Percentiles rank a stretch among this genome's conserved stretches.
Evolutionary conservation across 306 rosid genomes (phyloP).

Genomic region (Casuarina glauca): DNA sequence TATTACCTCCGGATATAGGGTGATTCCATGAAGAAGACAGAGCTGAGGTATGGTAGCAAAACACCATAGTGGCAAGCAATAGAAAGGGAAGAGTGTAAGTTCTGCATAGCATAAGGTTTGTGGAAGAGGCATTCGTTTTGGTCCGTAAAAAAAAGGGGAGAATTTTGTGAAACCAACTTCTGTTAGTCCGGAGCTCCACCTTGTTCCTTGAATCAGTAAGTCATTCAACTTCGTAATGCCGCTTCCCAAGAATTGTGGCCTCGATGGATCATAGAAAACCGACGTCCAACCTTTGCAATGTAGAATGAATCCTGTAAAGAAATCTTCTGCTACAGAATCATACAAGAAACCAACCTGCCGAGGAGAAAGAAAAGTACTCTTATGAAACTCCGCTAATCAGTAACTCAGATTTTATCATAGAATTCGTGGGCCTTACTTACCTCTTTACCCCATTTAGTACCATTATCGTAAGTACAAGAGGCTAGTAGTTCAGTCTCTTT

Average conservation of each 20-base stretch:
- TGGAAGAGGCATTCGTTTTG: conserved; percentile 41
- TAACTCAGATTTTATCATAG: background rate
- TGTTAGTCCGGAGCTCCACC: conserved; percentile 62
- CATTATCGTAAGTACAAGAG: too few species aligned
- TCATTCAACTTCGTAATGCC: conserved; percentile 61
- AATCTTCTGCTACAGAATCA: conserved; percentile 55
- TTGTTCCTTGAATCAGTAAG: conserved; percentile 54
- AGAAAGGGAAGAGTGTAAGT: conserved; percentile 30
- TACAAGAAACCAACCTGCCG: conserved; percentile 67
- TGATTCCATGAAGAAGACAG: conserved; percentile 51
- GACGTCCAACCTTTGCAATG: conserved; percentile 74
- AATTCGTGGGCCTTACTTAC: background rate
- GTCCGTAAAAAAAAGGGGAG: conserved; percentile 55
- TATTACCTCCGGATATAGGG: conserved; percentile 70
- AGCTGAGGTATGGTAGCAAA: conserved; percentile 64
- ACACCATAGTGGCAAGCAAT: conserved; percentile 52
- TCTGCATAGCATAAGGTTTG: conserved; percentile 48
- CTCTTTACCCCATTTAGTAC: too few species aligned
- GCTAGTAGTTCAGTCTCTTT: too few species aligned
- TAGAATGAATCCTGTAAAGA: conserved; percentile 52
- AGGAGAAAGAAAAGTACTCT: background rate
- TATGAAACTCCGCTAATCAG: background rate
- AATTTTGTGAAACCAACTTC: conserved; percentile 55
- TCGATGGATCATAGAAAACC: conserved; percentile 49
- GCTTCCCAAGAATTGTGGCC: conserved; percentile 66